Percentiles rank a stretch among this genome's conserved stretches.
These are phyloP conservation scores for Artemisia annua DNA, from an alignment of 129 eudicot species.

Conservation along the genomic window DNA sequence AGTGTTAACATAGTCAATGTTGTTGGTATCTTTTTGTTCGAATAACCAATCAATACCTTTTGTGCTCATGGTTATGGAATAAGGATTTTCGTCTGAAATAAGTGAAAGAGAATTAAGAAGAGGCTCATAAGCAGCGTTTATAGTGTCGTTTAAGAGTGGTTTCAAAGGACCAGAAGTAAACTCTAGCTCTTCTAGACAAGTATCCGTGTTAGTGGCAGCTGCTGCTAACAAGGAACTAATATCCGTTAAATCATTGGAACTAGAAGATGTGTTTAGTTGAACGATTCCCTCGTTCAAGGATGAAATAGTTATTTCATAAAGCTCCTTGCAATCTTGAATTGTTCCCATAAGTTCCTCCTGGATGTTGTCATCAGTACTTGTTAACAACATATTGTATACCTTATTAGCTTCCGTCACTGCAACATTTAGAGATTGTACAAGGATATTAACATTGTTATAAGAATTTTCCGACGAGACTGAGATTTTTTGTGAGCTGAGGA, in stretches of 20 bases:
- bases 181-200: constrained; percentile 81
- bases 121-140: constrained; percentile 46
- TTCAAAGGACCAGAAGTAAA: constrained; percentile 72
- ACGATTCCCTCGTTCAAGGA: constrained; percentile 48
- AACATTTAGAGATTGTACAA: constrained; percentile 58
- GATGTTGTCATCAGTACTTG: constrained; percentile 30
- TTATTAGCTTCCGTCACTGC: constrained; percentile 59
- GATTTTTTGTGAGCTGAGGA: constrained; percentile 46
- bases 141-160: constrained; percentile 41
- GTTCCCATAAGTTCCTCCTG: constrained; percentile 71
- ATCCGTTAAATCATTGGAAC: constrained; percentile 33
- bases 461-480: constrained; percentile 39
- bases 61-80: background rate
- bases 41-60: background rate
- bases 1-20: constrained; percentile 12
- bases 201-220: constrained; percentile 69
- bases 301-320: constrained; percentile 63
- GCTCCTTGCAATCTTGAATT: constrained; percentile 73
- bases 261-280: constrained; percentile 8
- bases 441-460: constrained; percentile 37
- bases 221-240: constrained; percentile 71
- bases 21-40: constrained; percentile 15
- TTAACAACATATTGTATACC: constrained; percentile 41
- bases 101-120: constrained; percentile 70
- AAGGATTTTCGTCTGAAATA: constrained; percentile 13